A percentile compares a stretch with the other conserved stretches of the same genome.
Conservation (phyloP, 2,329 filamentous ascomycete genomes). For the Sarocladium oryzae region DNA sequence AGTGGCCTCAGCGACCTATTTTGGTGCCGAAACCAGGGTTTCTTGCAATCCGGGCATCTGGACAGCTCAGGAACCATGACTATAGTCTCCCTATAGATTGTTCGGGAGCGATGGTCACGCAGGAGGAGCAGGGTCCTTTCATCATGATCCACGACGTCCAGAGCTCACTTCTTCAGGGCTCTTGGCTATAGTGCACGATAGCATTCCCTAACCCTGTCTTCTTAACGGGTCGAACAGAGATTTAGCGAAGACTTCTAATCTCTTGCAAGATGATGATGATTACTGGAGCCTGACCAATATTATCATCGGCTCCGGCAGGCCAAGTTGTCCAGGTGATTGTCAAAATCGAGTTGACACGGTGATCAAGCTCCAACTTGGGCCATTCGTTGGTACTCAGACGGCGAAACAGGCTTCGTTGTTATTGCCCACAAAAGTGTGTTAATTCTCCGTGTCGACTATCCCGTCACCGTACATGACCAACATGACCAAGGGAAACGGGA, state of each 20-base stretch:
- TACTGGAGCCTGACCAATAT: not conserved
- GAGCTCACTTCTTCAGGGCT: not conserved
- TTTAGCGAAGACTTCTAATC: not conserved
- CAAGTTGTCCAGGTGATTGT: too few species aligned
- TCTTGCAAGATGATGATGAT: too few species aligned
- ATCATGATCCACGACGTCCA: not conserved
- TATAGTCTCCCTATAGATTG: not conserved
- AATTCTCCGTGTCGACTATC: conserved; percentile 4
- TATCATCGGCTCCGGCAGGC: too few species aligned
- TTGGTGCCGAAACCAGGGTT: not conserved
- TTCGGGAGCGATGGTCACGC: not conserved
- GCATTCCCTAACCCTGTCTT: not conserved
- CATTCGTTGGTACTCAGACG: not conserved
- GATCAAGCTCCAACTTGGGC: not conserved
- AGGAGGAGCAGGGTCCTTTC: not conserved
- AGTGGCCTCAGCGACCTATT: not conserved
- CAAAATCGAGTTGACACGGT: not conserved
- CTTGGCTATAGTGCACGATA: conserved; percentile 5
- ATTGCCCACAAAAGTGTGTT: not conserved
- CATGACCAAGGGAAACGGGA: conserved; percentile 3
- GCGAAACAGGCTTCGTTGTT: not conserved
- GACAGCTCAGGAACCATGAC: not conserved
- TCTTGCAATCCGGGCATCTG: not conserved
- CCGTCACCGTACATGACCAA: too few species aligned
- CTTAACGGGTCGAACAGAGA: not conserved